Evolutionary conservation across 257 asterid genomes (phyloP).

Genomic region (Rauvolfia tetraphylla): DNA sequence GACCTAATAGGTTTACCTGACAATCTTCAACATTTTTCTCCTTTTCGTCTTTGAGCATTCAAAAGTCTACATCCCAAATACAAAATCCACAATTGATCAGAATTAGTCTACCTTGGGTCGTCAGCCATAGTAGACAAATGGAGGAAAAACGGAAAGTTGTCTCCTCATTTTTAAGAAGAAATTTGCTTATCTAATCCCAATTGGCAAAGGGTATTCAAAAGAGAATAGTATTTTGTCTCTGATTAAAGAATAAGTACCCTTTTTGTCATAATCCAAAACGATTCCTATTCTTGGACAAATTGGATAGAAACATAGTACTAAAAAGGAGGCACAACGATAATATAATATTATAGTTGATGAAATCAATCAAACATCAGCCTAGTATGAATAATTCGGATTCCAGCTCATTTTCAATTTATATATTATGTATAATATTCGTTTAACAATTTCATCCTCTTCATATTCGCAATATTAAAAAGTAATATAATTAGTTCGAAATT

Average conservation of each 20-base stretch:
- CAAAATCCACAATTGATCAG: background rate
- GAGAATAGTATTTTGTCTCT: background rate
- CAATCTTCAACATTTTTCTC: too few species aligned
- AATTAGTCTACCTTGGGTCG: background rate
- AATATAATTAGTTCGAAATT: too few species aligned
- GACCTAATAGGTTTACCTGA: too few species aligned
- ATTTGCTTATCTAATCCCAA: background rate
- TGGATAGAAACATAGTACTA: background rate
- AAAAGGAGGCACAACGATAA: background rate
- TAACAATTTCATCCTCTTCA: too few species aligned
- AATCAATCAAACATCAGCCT: too few species aligned
- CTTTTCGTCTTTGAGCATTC: background rate
- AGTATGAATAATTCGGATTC: too few species aligned
- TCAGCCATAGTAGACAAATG: background rate
- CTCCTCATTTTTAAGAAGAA: background rate
- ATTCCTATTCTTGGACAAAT: background rate
- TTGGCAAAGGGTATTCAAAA: background rate
- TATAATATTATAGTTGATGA: too few species aligned
- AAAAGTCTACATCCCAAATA: background rate
- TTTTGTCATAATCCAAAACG: background rate
- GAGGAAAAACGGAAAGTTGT: background rate
- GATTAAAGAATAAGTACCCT: background rate
- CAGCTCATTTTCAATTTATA: too few species aligned
- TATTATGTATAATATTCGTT: too few species aligned
- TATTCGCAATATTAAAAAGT: too few species aligned